Evolutionary conservation across 2,329 filamentous ascomycete genomes (phyloP), one percentile per base, ranked within the genome.

Genomic region (Colletotrichum tropicale): DNA sequence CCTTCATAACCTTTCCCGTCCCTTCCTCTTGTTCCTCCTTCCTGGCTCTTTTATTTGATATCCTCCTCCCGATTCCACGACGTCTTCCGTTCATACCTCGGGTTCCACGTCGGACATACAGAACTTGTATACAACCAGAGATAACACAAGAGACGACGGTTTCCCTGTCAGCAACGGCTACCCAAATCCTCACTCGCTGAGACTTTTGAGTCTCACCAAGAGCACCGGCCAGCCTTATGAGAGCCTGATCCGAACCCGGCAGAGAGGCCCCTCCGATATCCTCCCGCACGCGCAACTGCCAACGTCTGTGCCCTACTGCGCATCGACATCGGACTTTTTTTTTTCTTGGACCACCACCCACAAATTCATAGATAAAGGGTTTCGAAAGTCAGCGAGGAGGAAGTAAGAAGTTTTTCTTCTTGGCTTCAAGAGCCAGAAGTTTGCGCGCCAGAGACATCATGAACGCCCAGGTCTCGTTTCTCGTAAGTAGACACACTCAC

Each of bases 401-500:
- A 21, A 32, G 30, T 28, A 24, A 28, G 24, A 60, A 38, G n/a
- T 43, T 18, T 28, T 71, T 71, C 56, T 60, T 68, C 36, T 70
- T 34, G 74, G 56, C 30, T 58, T 62, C 24, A 12, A 38, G 38
- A 26, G 64, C 58, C 65, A 32, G 70, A n/a, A 60, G 62, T 38
- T 18, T 73, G 56, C 56, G 34, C 55, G 32, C 2, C n/a, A 28
- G 70, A 24, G 48, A 36, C 80, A 86, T 76, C 78, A 91, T 91
- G 89, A 90, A 89, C 79, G 89, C 89, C 73, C 89, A 91, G 81
- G 88, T 91, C 79, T 89, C 88, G 34, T 90, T 91, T 78, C 85
- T 91, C 81, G 90, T 91, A 85, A 86, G 88, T 86, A 62, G 58
- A 12, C 48, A 70, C 62, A 71, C 62, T 61, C 21, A 32, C 66